These are phyloP conservation scores for Limnanthes douglasii DNA, from an alignment of 345 rosid species.

Conservation along the genomic window DNA sequence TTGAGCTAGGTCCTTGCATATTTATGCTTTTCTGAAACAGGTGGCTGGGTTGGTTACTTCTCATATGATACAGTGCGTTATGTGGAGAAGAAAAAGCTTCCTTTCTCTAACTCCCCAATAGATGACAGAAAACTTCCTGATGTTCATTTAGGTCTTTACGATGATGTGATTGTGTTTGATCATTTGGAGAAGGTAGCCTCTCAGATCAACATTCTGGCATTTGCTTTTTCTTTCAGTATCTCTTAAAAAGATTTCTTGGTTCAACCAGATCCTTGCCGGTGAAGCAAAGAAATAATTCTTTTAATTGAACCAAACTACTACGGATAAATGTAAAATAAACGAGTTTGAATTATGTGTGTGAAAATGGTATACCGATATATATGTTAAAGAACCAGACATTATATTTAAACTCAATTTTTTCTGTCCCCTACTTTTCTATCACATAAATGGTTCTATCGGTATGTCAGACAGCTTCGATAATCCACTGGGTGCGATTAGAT, in stretches of 20 bases:
- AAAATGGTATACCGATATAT: no score
- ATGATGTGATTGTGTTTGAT: conserved; percentile 77
- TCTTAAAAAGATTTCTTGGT: no score
- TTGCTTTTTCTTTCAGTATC: conserved; percentile 1
- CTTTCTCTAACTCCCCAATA: conserved; percentile 50
- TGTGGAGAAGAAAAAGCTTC: conserved; percentile 78
- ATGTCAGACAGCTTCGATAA: conserved; percentile 70
- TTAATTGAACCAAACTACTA: no score
- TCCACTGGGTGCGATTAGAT: conserved; percentile 89
- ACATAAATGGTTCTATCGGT: neutral
- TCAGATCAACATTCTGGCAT: neutral
- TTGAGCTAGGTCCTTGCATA: conserved; percentile 2
- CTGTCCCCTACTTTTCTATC: conserved; percentile 1
- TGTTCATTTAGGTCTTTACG: conserved; percentile 90
- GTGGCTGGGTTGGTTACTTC: conserved; percentile 97
- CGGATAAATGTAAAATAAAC: no score
- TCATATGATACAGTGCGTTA: conserved; percentile 90
- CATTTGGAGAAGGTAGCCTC: conserved; percentile 69
- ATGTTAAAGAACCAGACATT: no score
- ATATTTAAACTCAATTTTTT: no score
- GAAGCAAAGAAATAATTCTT: no score
- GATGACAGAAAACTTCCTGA: conserved; percentile 93
- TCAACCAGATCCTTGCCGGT: no score
- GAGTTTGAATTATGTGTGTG: no score
- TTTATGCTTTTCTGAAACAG: conserved; percentile 15